Percentiles rank a stretch among this genome's conserved stretches.
Conservation (phyloP, 495 filamentous ascomycete species). For the Penicillium bovifimosum region DNA sequence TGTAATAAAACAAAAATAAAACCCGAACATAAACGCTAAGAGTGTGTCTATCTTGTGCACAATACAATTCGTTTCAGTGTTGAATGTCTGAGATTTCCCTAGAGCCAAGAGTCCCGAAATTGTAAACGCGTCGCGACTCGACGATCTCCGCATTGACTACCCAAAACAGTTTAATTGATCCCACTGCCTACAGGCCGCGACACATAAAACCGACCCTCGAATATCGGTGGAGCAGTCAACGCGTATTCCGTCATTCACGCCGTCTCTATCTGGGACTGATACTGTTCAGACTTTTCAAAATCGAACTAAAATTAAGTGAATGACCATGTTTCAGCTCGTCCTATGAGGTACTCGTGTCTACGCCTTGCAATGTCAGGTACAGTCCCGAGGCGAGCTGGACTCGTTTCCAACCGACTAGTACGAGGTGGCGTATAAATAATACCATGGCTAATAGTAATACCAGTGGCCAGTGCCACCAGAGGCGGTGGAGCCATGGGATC, state of each 20-base stretch:
- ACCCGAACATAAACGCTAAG: neutral
- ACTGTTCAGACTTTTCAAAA: neutral
- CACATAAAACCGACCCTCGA: too few species aligned
- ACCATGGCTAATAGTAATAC: too few species aligned
- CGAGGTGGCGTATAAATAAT: too few species aligned
- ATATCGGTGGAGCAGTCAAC: conserved; percentile 17
- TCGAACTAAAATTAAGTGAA: neutral
- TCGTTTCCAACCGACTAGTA: conserved; percentile 14
- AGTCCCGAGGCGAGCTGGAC: conserved; percentile 13
- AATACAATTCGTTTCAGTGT: neutral
- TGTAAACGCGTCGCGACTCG: neutral
- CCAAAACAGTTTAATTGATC: too few species aligned
- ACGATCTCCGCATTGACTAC: neutral
- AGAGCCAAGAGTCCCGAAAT: neutral
- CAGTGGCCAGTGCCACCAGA: too few species aligned
- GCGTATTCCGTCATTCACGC: conserved; percentile 9
- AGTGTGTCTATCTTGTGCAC: too few species aligned
- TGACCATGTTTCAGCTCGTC: neutral
- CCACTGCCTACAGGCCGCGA: too few species aligned
- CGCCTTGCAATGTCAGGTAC: conserved; percentile 18
- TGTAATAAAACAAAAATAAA: neutral
- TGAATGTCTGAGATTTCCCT: neutral
- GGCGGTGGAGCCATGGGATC: too few species aligned
- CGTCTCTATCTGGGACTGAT: conserved; percentile 21
- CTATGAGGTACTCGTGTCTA: conserved; percentile 3